These are phyloP conservation scores for Trypanosoma theileri DNA, from an alignment of 208 protist species.

Conservation along the genomic window DNA sequence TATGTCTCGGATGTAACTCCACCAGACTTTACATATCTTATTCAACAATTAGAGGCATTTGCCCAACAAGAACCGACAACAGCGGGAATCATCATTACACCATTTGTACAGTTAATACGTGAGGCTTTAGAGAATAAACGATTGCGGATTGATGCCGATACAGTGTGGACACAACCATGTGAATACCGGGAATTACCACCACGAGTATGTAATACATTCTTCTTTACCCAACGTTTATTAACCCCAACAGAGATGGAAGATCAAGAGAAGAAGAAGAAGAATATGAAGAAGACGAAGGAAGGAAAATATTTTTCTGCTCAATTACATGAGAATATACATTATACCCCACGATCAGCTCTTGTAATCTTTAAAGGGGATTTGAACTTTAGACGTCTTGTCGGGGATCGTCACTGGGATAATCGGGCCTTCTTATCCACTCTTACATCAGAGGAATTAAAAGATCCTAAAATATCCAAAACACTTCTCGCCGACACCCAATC, in stretches of 20 bases:
- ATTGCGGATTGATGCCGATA: conserved; percentile 69
- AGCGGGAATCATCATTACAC: conserved; percentile 31
- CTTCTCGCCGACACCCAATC: conserved; percentile 25
- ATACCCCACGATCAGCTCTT: conserved; percentile 47
- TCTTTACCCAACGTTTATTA: conserved; percentile 65
- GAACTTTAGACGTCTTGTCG: conserved; percentile 89
- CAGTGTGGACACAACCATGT: conserved; percentile 80
- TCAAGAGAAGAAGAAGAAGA: not conserved
- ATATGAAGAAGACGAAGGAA: conserved; percentile 8
- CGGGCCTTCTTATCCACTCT: conserved; percentile 59
- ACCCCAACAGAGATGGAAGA: conserved; percentile 9
- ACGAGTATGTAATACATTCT: conserved; percentile 78
- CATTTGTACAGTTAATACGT: conserved; percentile 53
- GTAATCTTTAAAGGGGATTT: conserved; percentile 92
- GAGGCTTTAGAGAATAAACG: conserved; percentile 36
- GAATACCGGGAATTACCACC: conserved; percentile 89
- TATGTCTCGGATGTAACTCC: conserved; percentile 89
- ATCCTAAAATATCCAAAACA: conserved; percentile 17
- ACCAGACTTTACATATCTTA: conserved; percentile 63
- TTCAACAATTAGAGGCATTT: conserved; percentile 43
- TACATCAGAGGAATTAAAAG: conserved; percentile 17
- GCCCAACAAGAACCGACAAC: conserved; percentile 17
- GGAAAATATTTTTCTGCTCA: not conserved
- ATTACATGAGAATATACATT: not conserved
- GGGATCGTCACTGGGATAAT: conserved; percentile 85